Conservation (phyloP, 2,329 filamentous ascomycete species). For the Fonsecaea erecta region DNA sequence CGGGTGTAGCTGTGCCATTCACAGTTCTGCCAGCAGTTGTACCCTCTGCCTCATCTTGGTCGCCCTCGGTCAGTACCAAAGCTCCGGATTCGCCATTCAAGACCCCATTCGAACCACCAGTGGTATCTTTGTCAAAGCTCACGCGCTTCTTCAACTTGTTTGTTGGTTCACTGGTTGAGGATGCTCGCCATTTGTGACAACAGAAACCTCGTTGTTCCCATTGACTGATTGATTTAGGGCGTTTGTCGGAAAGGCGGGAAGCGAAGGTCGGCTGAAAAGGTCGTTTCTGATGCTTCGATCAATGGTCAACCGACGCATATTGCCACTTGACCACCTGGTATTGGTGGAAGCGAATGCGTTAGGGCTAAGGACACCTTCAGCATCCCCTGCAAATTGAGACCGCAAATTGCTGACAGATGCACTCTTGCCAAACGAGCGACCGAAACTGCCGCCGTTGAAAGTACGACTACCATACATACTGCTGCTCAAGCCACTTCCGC, state of each 20-base stretch:
- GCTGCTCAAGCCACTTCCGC: constrained; percentile 48
- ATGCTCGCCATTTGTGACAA: constrained; percentile 49
- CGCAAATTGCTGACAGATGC: constrained; percentile 85
- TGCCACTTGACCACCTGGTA: constrained; percentile 68
- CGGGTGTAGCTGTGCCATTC: constrained; percentile 44
- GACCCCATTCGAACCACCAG: constrained; percentile 46
- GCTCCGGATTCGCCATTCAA: constrained; percentile 53
- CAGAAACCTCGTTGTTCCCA: constrained; percentile 29
- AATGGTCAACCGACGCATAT: constrained; percentile 89
- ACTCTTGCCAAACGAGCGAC: constrained; percentile 79
- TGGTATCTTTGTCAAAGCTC: constrained; percentile 78
- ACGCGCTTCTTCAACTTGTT: constrained; percentile 75
- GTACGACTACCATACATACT: constrained; percentile 43
- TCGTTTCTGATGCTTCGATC: constrained; percentile 79
- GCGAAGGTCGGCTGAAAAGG: constrained; percentile 56
- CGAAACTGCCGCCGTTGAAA: constrained; percentile 62
- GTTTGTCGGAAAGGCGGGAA: constrained; percentile 44
- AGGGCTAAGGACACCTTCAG: constrained; percentile 80
- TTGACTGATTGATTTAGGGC: constrained; percentile 37
- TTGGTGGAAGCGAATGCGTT: constrained; percentile 78
- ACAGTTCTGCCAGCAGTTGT: constrained; percentile 59
- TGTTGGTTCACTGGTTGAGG: constrained; percentile 35
- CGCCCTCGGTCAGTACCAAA: constrained; percentile 55
- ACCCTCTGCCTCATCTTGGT: constrained; percentile 50
- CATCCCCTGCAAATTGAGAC: constrained; percentile 72